These are phyloP conservation scores for Lyophyllum semitale DNA, from an alignment of 768 basidiomycete genomes.

Conservation along the genomic window DNA sequence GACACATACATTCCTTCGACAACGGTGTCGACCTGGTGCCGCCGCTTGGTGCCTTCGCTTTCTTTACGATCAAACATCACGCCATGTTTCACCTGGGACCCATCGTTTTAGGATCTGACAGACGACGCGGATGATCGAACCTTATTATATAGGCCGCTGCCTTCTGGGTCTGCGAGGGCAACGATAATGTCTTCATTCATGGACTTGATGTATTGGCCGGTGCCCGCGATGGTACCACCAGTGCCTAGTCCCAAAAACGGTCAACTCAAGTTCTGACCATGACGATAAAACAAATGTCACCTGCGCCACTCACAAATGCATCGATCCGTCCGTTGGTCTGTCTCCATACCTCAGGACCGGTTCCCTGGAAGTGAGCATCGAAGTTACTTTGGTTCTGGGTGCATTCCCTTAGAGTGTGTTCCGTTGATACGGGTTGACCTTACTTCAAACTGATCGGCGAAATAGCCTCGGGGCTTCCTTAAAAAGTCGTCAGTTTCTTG, in stretches of 20 bases:
- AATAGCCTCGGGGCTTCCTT: slow-evolving; percentile 75
- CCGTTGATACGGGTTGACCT: not conserved
- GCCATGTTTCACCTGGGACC: slow-evolving; percentile 73
- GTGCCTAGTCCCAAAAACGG: slow-evolving; percentile 60
- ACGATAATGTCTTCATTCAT: slow-evolving; percentile 67
- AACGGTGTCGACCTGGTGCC: slow-evolving; percentile 94
- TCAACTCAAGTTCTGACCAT: not conserved
- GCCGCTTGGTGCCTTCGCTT: slow-evolving; percentile 88
- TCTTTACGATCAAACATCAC: slow-evolving; percentile 96
- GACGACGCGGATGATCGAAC: slow-evolving; percentile 31
- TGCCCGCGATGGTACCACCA: slow-evolving; percentile 92
- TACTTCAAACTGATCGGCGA: slow-evolving; percentile 94
- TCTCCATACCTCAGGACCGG: slow-evolving; percentile 93
- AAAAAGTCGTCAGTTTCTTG: slow-evolving; percentile 43
- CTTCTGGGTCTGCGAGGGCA: slow-evolving; percentile 88
- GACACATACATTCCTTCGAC: slow-evolving; percentile 82
- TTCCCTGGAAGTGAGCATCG: slow-evolving; percentile 84
- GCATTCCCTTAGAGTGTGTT: not conserved
- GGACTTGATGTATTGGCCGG: slow-evolving; percentile 77
- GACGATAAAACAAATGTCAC: slow-evolving; percentile 34
- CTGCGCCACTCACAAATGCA: slow-evolving; percentile 91
- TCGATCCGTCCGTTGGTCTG: slow-evolving; percentile 83
- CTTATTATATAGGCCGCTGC: slow-evolving; percentile 95
- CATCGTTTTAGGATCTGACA: not conserved
- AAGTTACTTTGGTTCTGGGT: slow-evolving; percentile 84